phyloP scores from a whole-genome alignment of 2,329 filamentous ascomycete species.

The Colletotrichum gigasporum region DNA sequence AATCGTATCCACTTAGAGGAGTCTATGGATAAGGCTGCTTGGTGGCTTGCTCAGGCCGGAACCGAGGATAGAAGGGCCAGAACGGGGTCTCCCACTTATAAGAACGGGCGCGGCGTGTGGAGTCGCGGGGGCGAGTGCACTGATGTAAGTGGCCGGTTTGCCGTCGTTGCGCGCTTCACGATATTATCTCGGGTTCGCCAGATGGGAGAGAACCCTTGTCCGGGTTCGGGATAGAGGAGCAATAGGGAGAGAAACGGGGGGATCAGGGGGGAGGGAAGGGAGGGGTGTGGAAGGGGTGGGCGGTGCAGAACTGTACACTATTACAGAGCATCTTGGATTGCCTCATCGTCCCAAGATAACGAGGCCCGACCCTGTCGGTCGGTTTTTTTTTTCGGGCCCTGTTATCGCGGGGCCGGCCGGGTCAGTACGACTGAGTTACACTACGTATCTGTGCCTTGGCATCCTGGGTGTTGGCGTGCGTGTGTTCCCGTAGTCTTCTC shows the following conservation, averaged over 20 bases:
- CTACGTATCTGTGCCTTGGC: too few relatives aligned
- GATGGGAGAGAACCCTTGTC: constrained; percentile 19
- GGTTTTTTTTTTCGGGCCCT: constrained; percentile 5
- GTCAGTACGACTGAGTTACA: too few relatives aligned
- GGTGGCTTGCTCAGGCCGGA: constrained; percentile 22
- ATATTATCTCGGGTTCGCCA: constrained; percentile 30
- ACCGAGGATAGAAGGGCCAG: constrained; percentile 31
- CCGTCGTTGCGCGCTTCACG: constrained; percentile 25
- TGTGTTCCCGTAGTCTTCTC: too few relatives aligned
- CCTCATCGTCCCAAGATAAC: constrained; percentile 29
- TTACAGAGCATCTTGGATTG: constrained; percentile 17
- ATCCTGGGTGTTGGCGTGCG: background rate
- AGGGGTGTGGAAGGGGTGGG: background rate
- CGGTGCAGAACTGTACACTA: background rate
- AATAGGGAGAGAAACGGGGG: constrained; percentile 14
- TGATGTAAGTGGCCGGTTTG: constrained; percentile 11
- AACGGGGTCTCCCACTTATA: constrained; percentile 30
- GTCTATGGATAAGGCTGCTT: constrained; percentile 25
- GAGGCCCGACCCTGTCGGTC: constrained; percentile 10
- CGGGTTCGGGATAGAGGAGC: constrained; percentile 26
- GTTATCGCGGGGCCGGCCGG: constrained; percentile 13
- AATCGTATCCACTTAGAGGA: constrained; percentile 26
- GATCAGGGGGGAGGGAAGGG: background rate
- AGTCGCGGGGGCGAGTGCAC: constrained; percentile 26
- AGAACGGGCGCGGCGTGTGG: constrained; percentile 29